These are phyloP conservation scores for Cicer cuneatum DNA, from an alignment of 306 rosid genomes.

Conservation along the genomic window DNA sequence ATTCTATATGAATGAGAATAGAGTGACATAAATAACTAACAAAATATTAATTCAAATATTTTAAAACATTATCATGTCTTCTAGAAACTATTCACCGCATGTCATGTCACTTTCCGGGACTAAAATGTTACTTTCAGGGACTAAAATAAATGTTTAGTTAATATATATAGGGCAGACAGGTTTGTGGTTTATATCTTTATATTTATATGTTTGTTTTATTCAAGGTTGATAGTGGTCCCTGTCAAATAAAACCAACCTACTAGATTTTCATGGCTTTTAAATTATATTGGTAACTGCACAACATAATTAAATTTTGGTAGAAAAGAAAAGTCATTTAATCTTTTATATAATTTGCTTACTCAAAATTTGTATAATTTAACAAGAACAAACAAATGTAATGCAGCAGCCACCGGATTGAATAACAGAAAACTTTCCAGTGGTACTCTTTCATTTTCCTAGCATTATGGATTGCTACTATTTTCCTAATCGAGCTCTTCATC, in stretches of 20 bases:
- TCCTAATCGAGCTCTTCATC: constrained; percentile 43
- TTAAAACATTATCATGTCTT: no score
- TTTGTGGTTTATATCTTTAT: background rate
- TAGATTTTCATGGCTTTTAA: background rate
- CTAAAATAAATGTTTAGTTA: no score
- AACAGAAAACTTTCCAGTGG: constrained; percentile 37
- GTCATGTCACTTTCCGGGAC: no score
- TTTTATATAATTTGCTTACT: constrained; percentile 8
- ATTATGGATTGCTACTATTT: background rate
- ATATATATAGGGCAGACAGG: background rate
- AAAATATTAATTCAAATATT: no score
- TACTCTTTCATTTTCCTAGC: constrained; percentile 21
- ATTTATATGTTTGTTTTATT: background rate
- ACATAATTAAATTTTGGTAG: background rate
- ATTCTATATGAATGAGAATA: no score
- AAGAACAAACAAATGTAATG: constrained; percentile 6
- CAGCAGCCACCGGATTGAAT: constrained; percentile 35
- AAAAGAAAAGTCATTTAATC: background rate
- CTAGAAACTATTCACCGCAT: no score
- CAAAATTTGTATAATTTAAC: constrained; percentile 31
- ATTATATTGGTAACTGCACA: background rate
- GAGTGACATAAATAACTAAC: no score
- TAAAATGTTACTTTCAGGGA: no score
- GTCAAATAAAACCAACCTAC: background rate
- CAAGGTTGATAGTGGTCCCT: background rate